Evolutionary conservation across 139 green algal genomes (phyloP).

Genomic region (Volvox reticuliferus): DNA sequence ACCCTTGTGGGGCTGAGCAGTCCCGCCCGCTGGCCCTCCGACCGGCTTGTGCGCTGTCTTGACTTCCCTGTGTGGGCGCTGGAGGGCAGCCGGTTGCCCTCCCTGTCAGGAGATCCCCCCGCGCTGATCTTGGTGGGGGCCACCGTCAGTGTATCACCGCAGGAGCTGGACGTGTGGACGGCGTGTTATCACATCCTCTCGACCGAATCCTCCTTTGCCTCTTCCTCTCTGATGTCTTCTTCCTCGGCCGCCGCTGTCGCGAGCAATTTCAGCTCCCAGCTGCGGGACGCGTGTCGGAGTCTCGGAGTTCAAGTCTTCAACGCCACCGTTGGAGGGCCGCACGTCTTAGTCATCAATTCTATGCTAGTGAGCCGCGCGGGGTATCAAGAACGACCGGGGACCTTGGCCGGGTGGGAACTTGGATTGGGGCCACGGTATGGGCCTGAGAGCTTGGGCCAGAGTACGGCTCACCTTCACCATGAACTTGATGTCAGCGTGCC

Average conservation of each 20-base stretch:
- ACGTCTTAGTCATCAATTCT: background rate
- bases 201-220: background rate
- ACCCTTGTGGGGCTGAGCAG: slow-evolving; percentile 32
- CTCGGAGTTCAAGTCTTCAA: slow-evolving; percentile 17
- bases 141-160: background rate
- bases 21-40: slow-evolving; percentile 20
- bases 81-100: background rate
- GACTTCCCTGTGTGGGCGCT: slow-evolving; percentile 46
- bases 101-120: slow-evolving; percentile 2
- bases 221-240: background rate
- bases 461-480: no score
- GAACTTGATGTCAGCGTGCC: no score
- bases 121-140: background rate
- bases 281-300: background rate
- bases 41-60: slow-evolving; percentile 30
- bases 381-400: no score
- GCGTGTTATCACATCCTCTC: background rate
- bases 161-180: slow-evolving; percentile 35
- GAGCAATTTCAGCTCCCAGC: background rate
- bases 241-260: background rate
- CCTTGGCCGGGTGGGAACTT: no score
- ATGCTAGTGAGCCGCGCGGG: no score
- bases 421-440: no score
- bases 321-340: background rate
- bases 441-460: no score